Base-by-base conservation (phyloP, 495 filamentous ascomycete species). In the Rusavskia elegans region DNA sequence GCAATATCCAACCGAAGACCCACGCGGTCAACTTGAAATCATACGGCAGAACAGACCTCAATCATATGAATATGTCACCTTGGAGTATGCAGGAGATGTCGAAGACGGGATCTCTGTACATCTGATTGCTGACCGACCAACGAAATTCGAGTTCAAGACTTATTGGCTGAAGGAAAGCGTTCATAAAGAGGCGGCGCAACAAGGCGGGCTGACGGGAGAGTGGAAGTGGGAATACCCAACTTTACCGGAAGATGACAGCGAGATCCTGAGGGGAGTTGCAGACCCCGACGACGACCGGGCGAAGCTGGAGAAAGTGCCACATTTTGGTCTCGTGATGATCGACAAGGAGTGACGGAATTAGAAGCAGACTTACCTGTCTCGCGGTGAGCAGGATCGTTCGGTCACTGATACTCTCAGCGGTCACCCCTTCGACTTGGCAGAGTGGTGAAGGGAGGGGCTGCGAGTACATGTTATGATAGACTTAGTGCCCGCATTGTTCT, bases 1-100 rank as follows among this genome's bases (percentile, higher is more conserved):
- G 29, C 56, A 58, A 9, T 54, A 37, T 4, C 60, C 61, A 5
- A 60, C 49, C 1, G 35, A 53, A 9, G 53, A 60, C 39, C 58
- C 58, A 13, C 48, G 41, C n/a, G 46, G 35, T 3, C 45, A 40
- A 32, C 14, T 46, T 5, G 55, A 57, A 52, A 29, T 30, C 14
- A 41, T 20, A 25, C n/a, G 9, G 9, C 27, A 49, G 3, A 36
- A 29, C 16, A 38, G 41, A 16, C 30, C 42, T 19, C 6, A n/a
- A n/a, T 17, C 23, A 23, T 29, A 19, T 5, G 20, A 39, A 2
- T 37, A 29, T 6, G 39, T 32, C n/a, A 40, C 29, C 3, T 21
- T 48, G 29, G 30, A 23, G 23, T 14, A 20, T 27, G 45, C 4
- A 6, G 53, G 51, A 8, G 52, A 52, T 16, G 53, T 60, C 8